phyloP scores from a whole-genome alignment of 352 stramenopile genomes.

The Aphanomyces cochlioides region DNA sequence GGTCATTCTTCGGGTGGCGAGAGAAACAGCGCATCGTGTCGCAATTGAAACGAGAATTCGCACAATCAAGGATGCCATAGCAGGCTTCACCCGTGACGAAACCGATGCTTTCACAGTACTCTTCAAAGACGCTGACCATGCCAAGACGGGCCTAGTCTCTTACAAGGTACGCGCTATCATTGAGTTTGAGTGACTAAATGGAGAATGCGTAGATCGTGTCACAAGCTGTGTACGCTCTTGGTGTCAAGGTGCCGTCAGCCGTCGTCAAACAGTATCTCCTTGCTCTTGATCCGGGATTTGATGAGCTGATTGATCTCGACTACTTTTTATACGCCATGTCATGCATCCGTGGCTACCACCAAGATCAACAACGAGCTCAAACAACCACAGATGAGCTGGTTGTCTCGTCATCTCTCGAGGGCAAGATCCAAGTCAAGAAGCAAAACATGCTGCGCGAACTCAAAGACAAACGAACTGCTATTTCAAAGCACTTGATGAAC shows the following conservation, averaged over 20 bases:
- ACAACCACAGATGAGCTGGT: constrained; percentile 40
- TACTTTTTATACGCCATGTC: constrained; percentile 82
- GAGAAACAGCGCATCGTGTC: constrained; percentile 43
- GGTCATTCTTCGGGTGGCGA: constrained; percentile 41
- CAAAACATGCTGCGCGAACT: constrained; percentile 72
- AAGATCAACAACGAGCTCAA: constrained; percentile 42
- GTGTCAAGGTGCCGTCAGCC: constrained; percentile 47
- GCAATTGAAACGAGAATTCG: constrained; percentile 39
- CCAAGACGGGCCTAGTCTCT: constrained; percentile 61
- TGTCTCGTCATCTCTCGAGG: constrained; percentile 52
- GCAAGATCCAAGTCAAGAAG: constrained; percentile 57
- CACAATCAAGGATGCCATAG: constrained; percentile 50
- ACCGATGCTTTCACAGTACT: constrained; percentile 58
- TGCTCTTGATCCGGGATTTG: constrained; percentile 61
- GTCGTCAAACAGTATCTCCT: constrained; percentile 50
- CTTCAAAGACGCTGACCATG: constrained; percentile 57
- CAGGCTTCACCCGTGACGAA: constrained; percentile 62
- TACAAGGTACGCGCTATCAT: constrained; percentile 33
- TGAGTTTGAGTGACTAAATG: background rate
- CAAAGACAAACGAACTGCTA: constrained; percentile 62
- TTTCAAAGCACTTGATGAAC: constrained; percentile 63
- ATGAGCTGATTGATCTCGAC: constrained; percentile 74
- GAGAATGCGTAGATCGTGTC: constrained; percentile 42
- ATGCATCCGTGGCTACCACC: constrained; percentile 60
- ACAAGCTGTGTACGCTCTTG: constrained; percentile 68